Evolutionary conservation across 768 basidiomycete species (phyloP).

Genomic region (Xanthoconium purpureum): DNA sequence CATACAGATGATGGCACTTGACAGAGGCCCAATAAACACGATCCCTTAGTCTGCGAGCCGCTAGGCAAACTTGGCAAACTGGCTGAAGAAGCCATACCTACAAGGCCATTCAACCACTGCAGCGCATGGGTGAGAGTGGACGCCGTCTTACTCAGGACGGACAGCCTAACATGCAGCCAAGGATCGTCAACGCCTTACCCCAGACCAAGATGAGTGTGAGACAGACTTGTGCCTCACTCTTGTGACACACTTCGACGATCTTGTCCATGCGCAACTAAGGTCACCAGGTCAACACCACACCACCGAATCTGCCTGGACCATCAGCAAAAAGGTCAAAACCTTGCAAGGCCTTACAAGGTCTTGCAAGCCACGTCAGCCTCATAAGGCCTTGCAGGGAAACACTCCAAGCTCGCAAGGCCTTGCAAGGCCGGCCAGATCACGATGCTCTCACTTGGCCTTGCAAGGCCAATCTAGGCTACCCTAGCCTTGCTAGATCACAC

Average conservation of each 20-base stretch:
- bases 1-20: conserved; percentile 88
- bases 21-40: conserved; percentile 88
- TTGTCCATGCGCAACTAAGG: conserved; percentile 78
- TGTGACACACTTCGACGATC: conserved; percentile 79
- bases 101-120: background rate
- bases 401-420: too few species aligned
- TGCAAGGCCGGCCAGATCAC: too few species aligned
- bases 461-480: too few species aligned
- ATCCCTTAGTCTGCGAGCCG: conserved; percentile 74
- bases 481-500: too few species aligned
- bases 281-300: conserved; percentile 1
- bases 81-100: conserved; percentile 89
- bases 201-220: background rate
- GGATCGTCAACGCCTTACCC: background rate
- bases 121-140: background rate
- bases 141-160: conserved; percentile 70
- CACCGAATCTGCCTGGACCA: background rate
- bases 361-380: too few species aligned
- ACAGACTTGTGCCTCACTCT: conserved; percentile 79
- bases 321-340: too few species aligned
- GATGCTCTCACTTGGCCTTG: too few species aligned
- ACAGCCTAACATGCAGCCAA: conserved; percentile 61
- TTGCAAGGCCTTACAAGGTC: too few species aligned
- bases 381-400: too few species aligned
- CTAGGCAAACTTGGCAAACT: conserved; percentile 82